phyloP scores from a whole-genome alignment of 257 asterid species.

The Ophiorrhiza pumila region DNA sequence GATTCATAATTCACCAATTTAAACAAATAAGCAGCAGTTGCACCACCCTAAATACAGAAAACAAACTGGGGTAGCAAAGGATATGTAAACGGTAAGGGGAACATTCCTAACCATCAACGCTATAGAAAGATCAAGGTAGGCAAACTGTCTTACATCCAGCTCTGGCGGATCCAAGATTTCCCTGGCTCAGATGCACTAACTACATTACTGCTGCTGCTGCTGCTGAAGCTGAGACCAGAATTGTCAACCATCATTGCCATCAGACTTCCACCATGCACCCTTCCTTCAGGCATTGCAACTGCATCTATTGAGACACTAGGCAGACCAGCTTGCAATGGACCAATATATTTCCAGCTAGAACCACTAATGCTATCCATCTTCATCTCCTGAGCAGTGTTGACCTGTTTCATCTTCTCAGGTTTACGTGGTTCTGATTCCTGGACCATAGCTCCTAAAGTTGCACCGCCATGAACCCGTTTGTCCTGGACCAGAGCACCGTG shows the following conservation, averaged over 20 bases:
- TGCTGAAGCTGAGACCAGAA: constrained; percentile 34
- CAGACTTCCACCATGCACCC: constrained; percentile 92
- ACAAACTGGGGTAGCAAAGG: constrained; percentile 3
- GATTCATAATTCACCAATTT: constrained; percentile 15
- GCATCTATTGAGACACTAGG: constrained; percentile 24
- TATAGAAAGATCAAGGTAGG: background rate
- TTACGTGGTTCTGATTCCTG: constrained; percentile 35
- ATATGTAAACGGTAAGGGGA: background rate
- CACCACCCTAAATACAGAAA: constrained; percentile 3
- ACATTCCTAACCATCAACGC: background rate
- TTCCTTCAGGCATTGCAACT: constrained; percentile 67
- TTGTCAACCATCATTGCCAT: constrained; percentile 50
- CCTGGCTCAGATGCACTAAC: constrained; percentile 39
- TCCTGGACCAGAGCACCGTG: constrained; percentile 81
- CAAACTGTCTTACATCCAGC: constrained; percentile 49
- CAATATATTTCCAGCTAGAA: constrained; percentile 25
- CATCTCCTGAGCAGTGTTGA: constrained; percentile 28
- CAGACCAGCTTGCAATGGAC: constrained; percentile 26
- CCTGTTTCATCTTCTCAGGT: constrained; percentile 35
- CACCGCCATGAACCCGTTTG: constrained; percentile 85
- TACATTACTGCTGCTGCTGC: constrained; percentile 20
- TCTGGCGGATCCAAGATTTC: constrained; percentile 41
- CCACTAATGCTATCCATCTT: constrained; percentile 31
- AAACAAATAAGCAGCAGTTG: constrained; percentile 11
- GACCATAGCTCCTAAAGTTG: constrained; percentile 42